These are phyloP conservation scores for Papilionanthe hybrid DNA, from an alignment of 116 monocot genomes.

Conservation along the genomic window DNA sequence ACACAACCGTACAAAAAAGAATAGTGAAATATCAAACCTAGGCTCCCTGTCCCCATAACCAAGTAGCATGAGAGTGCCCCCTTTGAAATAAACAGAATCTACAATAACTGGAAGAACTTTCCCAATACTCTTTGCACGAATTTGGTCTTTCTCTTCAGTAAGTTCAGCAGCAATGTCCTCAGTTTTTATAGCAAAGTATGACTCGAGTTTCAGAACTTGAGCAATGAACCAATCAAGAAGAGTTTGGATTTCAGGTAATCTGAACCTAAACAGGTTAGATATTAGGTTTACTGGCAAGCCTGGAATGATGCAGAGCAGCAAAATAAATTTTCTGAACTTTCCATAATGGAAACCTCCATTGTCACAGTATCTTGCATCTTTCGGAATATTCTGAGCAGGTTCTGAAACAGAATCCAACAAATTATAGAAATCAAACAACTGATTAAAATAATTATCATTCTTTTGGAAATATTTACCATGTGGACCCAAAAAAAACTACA, in stretches of 20 bases:
- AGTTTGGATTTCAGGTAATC: constrained; percentile 14
- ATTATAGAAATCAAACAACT: not conserved
- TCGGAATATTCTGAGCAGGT: not conserved
- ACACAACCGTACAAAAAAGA: not conserved
- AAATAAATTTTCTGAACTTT: no score
- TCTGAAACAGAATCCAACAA: constrained; percentile 8
- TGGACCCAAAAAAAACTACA: constrained; percentile 4
- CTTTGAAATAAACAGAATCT: constrained; percentile 83
- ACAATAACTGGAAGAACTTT: constrained; percentile 63
- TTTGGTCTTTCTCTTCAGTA: constrained; percentile 34
- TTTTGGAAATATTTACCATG: constrained; percentile 1
- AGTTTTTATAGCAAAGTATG: constrained; percentile 32
- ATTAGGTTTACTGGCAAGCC: no score
- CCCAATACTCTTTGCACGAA: constrained; percentile 33
- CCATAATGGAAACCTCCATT: constrained; percentile 9
- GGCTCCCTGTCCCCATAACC: constrained; percentile 90
- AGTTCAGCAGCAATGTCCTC: constrained; percentile 61
- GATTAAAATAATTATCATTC: not conserved
- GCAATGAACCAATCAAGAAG: constrained; percentile 21
- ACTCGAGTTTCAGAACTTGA: constrained; percentile 41
- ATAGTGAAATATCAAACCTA: constrained; percentile 45
- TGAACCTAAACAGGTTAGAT: constrained; percentile 8
- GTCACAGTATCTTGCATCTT: constrained; percentile 5
- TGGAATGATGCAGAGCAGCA: no score
- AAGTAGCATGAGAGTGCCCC: constrained; percentile 78